Base-by-base conservation (phyloP, 2,329 filamentous ascomycete genomes). In the Aspergillus floridensis region DNA sequence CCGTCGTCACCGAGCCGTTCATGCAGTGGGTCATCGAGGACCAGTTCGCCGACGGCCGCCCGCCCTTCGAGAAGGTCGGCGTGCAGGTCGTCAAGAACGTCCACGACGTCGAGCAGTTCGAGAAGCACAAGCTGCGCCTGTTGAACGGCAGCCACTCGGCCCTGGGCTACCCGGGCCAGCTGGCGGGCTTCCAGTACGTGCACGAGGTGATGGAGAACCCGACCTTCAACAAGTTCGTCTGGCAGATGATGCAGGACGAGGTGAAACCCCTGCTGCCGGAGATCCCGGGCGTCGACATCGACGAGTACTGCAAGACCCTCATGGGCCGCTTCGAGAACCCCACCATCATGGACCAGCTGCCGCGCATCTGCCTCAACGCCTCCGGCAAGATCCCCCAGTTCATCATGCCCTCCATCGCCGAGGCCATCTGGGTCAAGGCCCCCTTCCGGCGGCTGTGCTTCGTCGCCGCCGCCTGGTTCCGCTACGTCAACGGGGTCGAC, bases 1-100 rank as follows among this genome's bases (percentile, higher is more conserved):
- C 81, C 0, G 81, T 84, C 5, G 81, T 83, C 21, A 83, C 81
- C 0, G 81, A 84, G 75, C 81, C 81, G 44, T 84, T 84, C 60
- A 82, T 80, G 77, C 81, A 84, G 72, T 83, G 81, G 81, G 81
- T 84, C 1, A 74, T 84, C 53, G 81, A 84, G 71, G 81, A 84
- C 72, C 73, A 79, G 59, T 84, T 84, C 70, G 73, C 66, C 60
- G 76, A 82, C 59, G 81, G 81, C 41, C 81, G 81, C 49, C 81
- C 81, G 26, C 74, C 79, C 0, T 82, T 84, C 51, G 81, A 83
- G 49, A 80, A 80, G 70, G 81, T 80, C 46, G 81, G 81, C 56
- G 80, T 81, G 3, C 81, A 84, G 74, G 76, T 84, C 6, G 81
- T 83, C 63, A 72, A 76, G 58, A 73, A 81, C 56, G 80, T 83